A percentile compares a stretch with the other conserved stretches of the same genome.
These are phyloP conservation scores for Vicia villosa DNA, from an alignment of 306 rosid genomes.

Conservation along the genomic window DNA sequence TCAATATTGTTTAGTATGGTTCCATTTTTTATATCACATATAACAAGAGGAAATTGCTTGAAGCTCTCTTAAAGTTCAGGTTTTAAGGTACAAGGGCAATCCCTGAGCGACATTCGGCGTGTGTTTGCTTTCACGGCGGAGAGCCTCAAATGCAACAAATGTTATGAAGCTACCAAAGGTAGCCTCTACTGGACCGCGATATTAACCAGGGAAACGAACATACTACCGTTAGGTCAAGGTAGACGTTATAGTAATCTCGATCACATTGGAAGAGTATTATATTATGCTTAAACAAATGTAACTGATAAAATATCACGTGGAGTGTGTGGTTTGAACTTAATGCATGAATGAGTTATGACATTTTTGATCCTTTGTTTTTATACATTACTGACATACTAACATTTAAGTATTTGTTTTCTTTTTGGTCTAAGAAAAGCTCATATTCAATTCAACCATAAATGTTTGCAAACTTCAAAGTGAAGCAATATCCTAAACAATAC, in stretches of 20 bases:
- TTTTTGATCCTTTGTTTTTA: constrained; percentile 34
- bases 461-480: constrained; percentile 41
- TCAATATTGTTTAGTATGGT: constrained; percentile 20
- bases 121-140: too few species aligned
- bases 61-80: constrained; percentile 41
- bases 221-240: constrained; percentile 37
- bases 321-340: constrained; percentile 28
- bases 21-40: constrained; percentile 35
- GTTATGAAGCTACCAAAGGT: too few species aligned
- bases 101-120: constrained; percentile 22
- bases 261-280: constrained; percentile 37
- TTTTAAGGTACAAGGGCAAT: constrained; percentile 31
- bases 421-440: constrained; percentile 28
- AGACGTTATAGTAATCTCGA: constrained; percentile 36
- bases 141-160: too few species aligned
- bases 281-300: constrained; percentile 29
- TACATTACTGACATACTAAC: constrained; percentile 23
- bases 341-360: constrained; percentile 32
- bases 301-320: constrained; percentile 40
- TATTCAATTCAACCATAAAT: constrained; percentile 30
- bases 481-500: constrained; percentile 31
- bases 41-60: constrained; percentile 36
- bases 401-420: constrained; percentile 21
- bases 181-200: too few species aligned
- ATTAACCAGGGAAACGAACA: too few species aligned